phyloP scores from a whole-genome alignment of 768 basidiomycete species.

The Leccinum truebloodii region DNA sequence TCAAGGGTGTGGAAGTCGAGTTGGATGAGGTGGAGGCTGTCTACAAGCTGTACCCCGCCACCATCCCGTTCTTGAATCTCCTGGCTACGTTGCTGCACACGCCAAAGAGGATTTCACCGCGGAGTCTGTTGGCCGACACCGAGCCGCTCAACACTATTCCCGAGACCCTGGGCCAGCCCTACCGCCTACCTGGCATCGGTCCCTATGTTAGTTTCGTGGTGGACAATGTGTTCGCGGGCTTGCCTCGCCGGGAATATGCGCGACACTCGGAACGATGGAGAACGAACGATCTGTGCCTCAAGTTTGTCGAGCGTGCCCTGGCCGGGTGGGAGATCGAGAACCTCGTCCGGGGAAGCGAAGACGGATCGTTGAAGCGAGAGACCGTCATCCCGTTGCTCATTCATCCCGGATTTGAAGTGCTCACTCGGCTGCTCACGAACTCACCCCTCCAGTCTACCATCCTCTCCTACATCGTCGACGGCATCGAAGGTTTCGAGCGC shows the following conservation, averaged over 20 bases:
- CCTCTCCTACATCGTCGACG: slow-evolving; percentile 79
- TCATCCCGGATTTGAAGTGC: slow-evolving; percentile 88
- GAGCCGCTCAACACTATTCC: slow-evolving; percentile 75
- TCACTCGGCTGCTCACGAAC: slow-evolving; percentile 75
- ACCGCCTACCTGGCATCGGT: slow-evolving; percentile 78
- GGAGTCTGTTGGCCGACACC: slow-evolving; percentile 56
- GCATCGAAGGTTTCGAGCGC: slow-evolving; percentile 73
- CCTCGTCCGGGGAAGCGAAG: slow-evolving; percentile 59
- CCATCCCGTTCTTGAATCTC: slow-evolving; percentile 83
- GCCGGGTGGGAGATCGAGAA: slow-evolving; percentile 81
- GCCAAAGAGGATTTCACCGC: slow-evolving; percentile 66
- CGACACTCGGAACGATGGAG: slow-evolving; percentile 80
- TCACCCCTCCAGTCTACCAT: slow-evolving; percentile 72
- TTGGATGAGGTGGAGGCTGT: slow-evolving; percentile 84
- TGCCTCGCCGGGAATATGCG: slow-evolving; percentile 72
- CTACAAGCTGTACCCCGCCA: slow-evolving; percentile 81
- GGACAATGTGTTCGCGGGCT: slow-evolving; percentile 84
- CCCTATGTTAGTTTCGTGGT: slow-evolving; percentile 85
- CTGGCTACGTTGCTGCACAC: slow-evolving; percentile 84
- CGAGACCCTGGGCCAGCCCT: slow-evolving; percentile 76
- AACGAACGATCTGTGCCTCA: slow-evolving; percentile 81
- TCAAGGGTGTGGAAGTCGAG: slow-evolving; percentile 83
- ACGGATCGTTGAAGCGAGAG: slow-evolving; percentile 52
- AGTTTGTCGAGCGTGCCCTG: slow-evolving; percentile 79
- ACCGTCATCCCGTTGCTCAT: slow-evolving; percentile 54